Conservation (phyloP, 73 alveolate genomes). For the Tetrahymena malaccensis region DNA sequence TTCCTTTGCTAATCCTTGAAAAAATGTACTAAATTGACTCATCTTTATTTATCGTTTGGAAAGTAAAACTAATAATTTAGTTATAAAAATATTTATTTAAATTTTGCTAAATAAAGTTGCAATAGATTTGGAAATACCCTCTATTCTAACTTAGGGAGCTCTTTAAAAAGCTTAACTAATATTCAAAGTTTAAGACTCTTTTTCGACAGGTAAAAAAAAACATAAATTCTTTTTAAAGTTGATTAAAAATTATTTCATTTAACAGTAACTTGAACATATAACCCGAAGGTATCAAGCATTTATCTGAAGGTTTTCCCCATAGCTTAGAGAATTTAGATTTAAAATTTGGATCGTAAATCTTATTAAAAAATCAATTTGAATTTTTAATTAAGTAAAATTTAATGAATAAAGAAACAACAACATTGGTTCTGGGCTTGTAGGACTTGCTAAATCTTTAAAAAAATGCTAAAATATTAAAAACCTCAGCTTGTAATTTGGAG, state of each 20-base stretch:
- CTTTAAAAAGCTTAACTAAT: not conserved
- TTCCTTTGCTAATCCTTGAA: not conserved
- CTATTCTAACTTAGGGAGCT: not conserved
- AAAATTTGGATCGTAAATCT: not conserved
- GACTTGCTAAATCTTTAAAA: not conserved
- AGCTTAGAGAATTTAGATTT: not conserved
- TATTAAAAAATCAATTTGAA: not conserved
- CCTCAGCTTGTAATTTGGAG: not conserved
- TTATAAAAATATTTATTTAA: not conserved
- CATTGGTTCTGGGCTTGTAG: not conserved
- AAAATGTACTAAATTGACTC: not conserved
- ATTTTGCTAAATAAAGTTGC: not conserved
- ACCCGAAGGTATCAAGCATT: not conserved
- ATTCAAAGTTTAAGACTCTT: not conserved
- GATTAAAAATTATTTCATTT: not conserved
- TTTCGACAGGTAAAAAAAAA: not conserved
- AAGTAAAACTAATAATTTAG: not conserved
- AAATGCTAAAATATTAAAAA: not conserved
- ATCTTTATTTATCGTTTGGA: not conserved
- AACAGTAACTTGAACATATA: not conserved
- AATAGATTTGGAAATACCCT: not conserved
- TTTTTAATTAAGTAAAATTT: not conserved
- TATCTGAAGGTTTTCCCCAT: not conserved
- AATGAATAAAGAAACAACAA: not conserved
- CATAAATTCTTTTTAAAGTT: too few species aligned